Conservation (phyloP, 1,139 yeast genomes). For the Nakaseomyces kungkrabaensis region DNA sequence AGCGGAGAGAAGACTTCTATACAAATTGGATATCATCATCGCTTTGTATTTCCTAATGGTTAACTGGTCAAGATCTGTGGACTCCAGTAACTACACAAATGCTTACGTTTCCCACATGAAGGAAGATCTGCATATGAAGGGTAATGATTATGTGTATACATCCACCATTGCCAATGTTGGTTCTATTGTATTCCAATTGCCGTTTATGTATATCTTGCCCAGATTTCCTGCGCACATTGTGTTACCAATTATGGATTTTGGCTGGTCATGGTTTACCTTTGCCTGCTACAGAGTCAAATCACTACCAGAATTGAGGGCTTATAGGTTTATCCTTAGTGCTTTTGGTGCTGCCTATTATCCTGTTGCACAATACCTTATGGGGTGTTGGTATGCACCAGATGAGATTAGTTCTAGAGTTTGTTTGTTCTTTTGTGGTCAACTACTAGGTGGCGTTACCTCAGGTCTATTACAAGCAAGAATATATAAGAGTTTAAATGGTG, state of each 20-base stretch:
- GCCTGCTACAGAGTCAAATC: constrained; percentile 40
- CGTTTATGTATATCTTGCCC: constrained; percentile 36
- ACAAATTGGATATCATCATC: constrained; percentile 53
- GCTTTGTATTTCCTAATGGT: constrained; percentile 52
- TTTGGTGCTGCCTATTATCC: constrained; percentile 59
- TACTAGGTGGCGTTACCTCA: constrained; percentile 46
- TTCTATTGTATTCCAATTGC: constrained; percentile 47
- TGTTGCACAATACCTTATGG: constrained; percentile 54
- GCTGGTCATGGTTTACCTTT: constrained; percentile 61
- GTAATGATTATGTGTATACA: constrained; percentile 57
- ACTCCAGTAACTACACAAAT: constrained; percentile 46
- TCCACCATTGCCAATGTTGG: constrained; percentile 52
- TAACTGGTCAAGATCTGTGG: constrained; percentile 65
- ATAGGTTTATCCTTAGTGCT: constrained; percentile 52
- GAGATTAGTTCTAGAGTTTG: constrained; percentile 39
- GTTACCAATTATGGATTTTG: constrained; percentile 45
- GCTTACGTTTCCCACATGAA: constrained; percentile 64
- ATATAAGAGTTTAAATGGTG: constrained; percentile 40
- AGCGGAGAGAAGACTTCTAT: constrained; percentile 42
- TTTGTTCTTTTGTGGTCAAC: constrained; percentile 39
- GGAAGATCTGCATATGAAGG: constrained; percentile 48
- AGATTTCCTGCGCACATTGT: constrained; percentile 46
- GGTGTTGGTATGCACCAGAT: constrained; percentile 58
- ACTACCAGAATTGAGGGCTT: constrained; percentile 42
- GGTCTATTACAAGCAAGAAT: constrained; percentile 51